Percentiles rank a stretch among this genome's conserved stretches.
Evolutionary conservation across 2,329 filamentous ascomycete species (phyloP).

Genomic region (Allantophomopsis lycopodina): DNA sequence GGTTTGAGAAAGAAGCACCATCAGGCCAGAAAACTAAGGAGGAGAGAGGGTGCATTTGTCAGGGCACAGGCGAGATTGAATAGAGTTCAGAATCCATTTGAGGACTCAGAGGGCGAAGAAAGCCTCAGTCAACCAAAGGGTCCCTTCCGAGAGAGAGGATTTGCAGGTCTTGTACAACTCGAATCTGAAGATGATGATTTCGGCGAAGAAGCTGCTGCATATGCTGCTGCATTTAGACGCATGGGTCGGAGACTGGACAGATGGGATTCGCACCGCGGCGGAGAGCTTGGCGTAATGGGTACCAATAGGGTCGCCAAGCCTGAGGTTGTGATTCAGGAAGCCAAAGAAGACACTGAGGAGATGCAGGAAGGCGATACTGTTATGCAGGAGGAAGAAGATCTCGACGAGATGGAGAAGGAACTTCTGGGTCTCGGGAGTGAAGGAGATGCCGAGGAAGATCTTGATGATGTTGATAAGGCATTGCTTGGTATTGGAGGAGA

Average conservation of each 20-base stretch:
- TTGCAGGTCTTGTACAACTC: constrained; percentile 51
- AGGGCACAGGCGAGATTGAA: constrained; percentile 52
- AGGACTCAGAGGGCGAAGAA: constrained; percentile 50
- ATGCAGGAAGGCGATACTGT: constrained; percentile 13
- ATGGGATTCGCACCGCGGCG: constrained; percentile 39
- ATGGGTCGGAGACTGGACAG: constrained; percentile 51
- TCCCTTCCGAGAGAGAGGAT: constrained; percentile 39
- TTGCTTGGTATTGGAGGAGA: constrained; percentile 16
- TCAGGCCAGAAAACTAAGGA: constrained; percentile 44
- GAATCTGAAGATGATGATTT: constrained; percentile 55
- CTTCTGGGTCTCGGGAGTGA: constrained; percentile 30
- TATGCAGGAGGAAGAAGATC: constrained; percentile 25
- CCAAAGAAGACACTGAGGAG: constrained; percentile 12
- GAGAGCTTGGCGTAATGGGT: constrained; percentile 15
- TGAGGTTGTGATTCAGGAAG: neutral
- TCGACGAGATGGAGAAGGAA: constrained; percentile 42
- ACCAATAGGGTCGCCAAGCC: constrained; percentile 12
- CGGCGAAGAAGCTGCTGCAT: constrained; percentile 58
- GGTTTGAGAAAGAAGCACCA: constrained; percentile 55
- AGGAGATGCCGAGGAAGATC: constrained; percentile 26
- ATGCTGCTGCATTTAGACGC: constrained; percentile 52
- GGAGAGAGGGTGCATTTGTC: constrained; percentile 51
- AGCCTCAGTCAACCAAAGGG: constrained; percentile 16
- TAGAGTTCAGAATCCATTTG: constrained; percentile 37
- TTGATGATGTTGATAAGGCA: constrained; percentile 30